A percentile compares a stretch with the other conserved stretches of the same genome.
Evolutionary conservation across 2,329 filamentous ascomycete species (phyloP).

Genomic region (Colletotrichum eremochloae): DNA sequence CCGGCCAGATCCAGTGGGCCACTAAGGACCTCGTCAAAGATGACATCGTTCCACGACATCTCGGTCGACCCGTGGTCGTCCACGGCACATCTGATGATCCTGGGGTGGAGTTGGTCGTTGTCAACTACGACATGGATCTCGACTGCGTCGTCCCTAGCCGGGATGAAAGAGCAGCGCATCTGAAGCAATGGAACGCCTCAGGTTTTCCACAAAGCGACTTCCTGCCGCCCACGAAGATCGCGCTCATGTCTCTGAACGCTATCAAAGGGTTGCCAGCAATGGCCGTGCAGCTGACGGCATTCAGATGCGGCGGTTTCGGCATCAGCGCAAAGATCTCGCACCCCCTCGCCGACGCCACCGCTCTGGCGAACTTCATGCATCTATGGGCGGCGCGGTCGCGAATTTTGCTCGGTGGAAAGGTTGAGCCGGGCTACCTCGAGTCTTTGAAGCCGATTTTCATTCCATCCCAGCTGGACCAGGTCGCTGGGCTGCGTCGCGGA

Average conservation of each 20-base stretch:
- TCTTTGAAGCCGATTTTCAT: slow-evolving; percentile 52
- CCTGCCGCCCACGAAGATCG: slow-evolving; percentile 50
- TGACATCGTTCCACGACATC: slow-evolving; percentile 47
- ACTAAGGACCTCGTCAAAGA: slow-evolving; percentile 44
- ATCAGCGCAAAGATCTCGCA: slow-evolving; percentile 59
- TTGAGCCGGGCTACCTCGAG: fast-evolving
- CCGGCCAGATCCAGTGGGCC: slow-evolving; percentile 57
- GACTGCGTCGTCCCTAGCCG: slow-evolving; percentile 49
- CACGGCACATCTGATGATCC: slow-evolving; percentile 55
- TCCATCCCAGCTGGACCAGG: slow-evolving; percentile 55
- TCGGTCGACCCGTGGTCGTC: slow-evolving; percentile 52
- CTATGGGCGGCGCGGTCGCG: slow-evolving; percentile 54
- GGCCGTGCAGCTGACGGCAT: slow-evolving; percentile 56
- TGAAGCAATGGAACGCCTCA: slow-evolving; percentile 53
- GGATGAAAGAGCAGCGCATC: not conserved
- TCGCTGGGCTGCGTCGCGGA: slow-evolving; percentile 46
- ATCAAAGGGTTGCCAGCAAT: slow-evolving; percentile 49
- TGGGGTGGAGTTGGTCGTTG: slow-evolving; percentile 56
- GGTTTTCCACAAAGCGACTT: slow-evolving; percentile 52
- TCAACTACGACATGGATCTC: slow-evolving; percentile 47
- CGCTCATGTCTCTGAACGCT: slow-evolving; percentile 50
- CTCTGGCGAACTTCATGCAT: slow-evolving; percentile 58
- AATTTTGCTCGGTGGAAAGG: slow-evolving; percentile 19
- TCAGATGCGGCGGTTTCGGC: slow-evolving; percentile 57
- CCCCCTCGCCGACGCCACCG: slow-evolving; percentile 58